These are phyloP conservation scores for Nephelium lappaceum DNA, from an alignment of 345 rosid genomes.

Conservation along the genomic window DNA sequence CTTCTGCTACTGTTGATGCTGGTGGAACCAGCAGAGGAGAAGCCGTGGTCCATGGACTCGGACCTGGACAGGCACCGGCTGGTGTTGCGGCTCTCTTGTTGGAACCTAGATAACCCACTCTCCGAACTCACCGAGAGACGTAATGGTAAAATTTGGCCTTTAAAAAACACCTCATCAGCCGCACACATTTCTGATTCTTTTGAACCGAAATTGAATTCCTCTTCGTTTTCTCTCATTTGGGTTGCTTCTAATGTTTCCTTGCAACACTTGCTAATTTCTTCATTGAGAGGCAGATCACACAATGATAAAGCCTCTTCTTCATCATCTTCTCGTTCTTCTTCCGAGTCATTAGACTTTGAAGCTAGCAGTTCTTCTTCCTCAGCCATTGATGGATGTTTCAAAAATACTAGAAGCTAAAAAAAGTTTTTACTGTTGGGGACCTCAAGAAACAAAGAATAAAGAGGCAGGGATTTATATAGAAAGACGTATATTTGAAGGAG, in stretches of 20 bases:
- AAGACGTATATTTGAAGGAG: constrained; percentile 27
- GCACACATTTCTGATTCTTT: constrained; percentile 62
- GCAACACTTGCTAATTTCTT: constrained; percentile 25
- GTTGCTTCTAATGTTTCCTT: constrained; percentile 7
- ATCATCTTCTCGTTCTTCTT: constrained; percentile 31
- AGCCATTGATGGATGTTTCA: constrained; percentile 8
- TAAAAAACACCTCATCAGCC: constrained; percentile 75
- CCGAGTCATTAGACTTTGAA: background rate
- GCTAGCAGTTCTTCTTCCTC: constrained; percentile 15
- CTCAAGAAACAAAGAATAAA: constrained; percentile 16
- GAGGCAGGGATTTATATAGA: constrained; percentile 6
- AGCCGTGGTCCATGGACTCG: constrained; percentile 54
- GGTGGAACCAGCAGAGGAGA: constrained; percentile 26
- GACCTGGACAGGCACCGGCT: constrained; percentile 46
- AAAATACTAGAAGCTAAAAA: background rate
- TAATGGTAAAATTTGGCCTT: constrained; percentile 70
- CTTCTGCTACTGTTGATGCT: constrained; percentile 47
- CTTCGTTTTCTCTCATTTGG: constrained; percentile 32
- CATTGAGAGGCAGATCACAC: constrained; percentile 59
- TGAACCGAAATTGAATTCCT: constrained; percentile 61
- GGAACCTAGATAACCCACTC: constrained; percentile 24
- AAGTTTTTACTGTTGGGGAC: background rate
- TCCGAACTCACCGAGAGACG: constrained; percentile 67
- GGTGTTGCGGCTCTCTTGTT: constrained; percentile 15
- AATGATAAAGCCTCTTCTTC: constrained; percentile 77